phyloP scores from a whole-genome alignment of 2,329 filamentous ascomycete genomes.

The Exophiala viscosa region DNA sequence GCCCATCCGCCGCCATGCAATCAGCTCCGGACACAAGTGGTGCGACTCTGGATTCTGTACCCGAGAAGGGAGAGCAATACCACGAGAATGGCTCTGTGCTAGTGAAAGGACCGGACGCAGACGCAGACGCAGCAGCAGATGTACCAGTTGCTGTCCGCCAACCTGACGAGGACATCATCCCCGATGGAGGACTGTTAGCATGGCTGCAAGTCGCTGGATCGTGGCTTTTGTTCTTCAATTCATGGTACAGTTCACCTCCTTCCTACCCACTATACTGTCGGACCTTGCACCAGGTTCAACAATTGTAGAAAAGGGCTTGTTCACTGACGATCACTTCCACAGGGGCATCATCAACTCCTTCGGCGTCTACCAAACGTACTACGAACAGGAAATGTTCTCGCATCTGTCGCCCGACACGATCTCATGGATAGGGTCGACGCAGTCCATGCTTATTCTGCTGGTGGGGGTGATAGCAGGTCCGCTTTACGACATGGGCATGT shows the following conservation, averaged over 20 bases:
- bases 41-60: neutral
- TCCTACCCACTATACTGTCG: too few species aligned
- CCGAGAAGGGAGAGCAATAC: neutral
- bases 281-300: neutral
- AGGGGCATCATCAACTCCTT: conserved; percentile 27
- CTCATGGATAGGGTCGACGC: conserved; percentile 49
- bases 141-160: neutral
- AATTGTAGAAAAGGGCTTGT: neutral
- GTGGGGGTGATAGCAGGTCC: conserved; percentile 42
- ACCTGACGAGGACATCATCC: neutral
- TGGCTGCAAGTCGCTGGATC: neutral
- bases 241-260: neutral
- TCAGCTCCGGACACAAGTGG: neutral
- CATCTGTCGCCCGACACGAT: conserved; percentile 36
- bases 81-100: neutral
- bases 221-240: neutral
- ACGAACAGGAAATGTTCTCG: conserved; percentile 26
- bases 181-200: neutral
- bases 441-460: conserved; percentile 44
- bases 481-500: conserved; percentile 43
- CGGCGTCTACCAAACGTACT: conserved; percentile 30
- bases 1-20: neutral
- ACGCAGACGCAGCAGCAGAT: neutral
- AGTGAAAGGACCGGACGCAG: neutral
- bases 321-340: neutral